Evolutionary conservation across 2,329 filamentous ascomycete species (phyloP).

Genomic region (Lecanicillium sp.): DNA sequence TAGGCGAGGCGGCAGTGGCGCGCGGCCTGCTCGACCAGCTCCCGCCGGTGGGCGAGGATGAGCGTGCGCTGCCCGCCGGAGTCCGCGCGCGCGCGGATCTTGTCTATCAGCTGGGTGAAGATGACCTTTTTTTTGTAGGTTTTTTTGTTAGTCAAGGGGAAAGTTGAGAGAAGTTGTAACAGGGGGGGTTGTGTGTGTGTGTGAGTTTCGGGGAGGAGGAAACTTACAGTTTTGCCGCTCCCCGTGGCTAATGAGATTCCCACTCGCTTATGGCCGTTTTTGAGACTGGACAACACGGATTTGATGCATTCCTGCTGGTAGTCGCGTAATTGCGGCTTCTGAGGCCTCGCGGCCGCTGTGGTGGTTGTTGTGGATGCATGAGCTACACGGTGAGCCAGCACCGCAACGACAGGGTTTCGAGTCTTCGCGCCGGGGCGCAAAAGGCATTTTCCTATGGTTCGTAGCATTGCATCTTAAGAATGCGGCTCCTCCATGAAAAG

Average conservation of each 20-base stretch:
- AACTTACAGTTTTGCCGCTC: conserved; percentile 73
- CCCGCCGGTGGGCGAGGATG: conserved; percentile 85
- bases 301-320: conserved; percentile 93
- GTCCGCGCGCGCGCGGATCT: conserved; percentile 50
- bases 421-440: conserved; percentile 17
- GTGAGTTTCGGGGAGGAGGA: not conserved
- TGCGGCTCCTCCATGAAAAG: too few species aligned
- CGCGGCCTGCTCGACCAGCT: conserved; percentile 91
- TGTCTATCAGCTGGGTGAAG: conserved; percentile 89
- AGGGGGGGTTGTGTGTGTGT: conserved; percentile 13
- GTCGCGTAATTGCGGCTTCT: conserved; percentile 56
- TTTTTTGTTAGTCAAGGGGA: too few species aligned
- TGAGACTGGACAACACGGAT: conserved; percentile 64
- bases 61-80: conserved; percentile 67
- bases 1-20: conserved; percentile 77
- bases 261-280: conserved; percentile 67
- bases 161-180: conserved; percentile 29
- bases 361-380: conserved; percentile 7
- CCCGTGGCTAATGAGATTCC: conserved; percentile 85
- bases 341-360: conserved; percentile 7
- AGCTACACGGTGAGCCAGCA: conserved; percentile 10
- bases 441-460: conserved; percentile 23
- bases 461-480: conserved; percentile 36
- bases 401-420: conserved; percentile 8
- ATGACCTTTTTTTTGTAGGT: too few species aligned